phyloP scores from a whole-genome alignment of 73 alveolate species.

The Uronychia setigera region DNA sequence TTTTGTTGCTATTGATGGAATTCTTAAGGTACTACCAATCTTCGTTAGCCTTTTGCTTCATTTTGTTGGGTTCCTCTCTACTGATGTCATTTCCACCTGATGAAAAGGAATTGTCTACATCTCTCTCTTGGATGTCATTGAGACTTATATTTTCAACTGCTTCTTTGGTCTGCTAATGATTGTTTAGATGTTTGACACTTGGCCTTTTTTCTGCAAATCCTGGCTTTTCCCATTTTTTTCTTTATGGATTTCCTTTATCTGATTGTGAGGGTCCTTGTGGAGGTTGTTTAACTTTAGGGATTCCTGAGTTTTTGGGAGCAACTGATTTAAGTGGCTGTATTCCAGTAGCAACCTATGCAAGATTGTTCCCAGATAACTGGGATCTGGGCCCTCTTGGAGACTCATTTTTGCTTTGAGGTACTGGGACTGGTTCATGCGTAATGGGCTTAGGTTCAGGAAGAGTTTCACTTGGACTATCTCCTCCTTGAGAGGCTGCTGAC shows the following conservation, averaged over 20 bases:
- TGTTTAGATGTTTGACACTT: neutral
- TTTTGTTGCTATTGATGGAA: conserved; percentile 57
- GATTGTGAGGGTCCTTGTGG: neutral
- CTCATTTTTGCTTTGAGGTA: conserved; percentile 1
- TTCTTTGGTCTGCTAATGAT: neutral
- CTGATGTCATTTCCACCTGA: neutral
- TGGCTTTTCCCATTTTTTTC: neutral
- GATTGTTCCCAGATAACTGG: too few species aligned
- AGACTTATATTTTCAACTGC: neutral
- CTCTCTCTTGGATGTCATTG: neutral
- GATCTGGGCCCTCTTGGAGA: too few species aligned
- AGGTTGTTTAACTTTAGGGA: neutral
- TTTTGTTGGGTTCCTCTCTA: conserved; percentile 7
- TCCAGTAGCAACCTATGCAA: too few species aligned
- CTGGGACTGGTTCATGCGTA: neutral
- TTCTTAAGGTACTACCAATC: conserved; percentile 57
- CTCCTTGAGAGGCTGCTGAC: too few species aligned
- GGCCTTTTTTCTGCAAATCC: neutral
- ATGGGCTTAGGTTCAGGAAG: neutral
- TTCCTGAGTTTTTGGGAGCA: neutral
- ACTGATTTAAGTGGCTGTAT: neutral
- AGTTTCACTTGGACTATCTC: neutral
- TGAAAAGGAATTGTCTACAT: neutral
- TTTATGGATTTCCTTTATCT: neutral
- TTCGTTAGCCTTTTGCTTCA: conserved; percentile 43